Conservation (phyloP, 805 yeast genomes). For the Wickerhamiella hasegawae region DNA sequence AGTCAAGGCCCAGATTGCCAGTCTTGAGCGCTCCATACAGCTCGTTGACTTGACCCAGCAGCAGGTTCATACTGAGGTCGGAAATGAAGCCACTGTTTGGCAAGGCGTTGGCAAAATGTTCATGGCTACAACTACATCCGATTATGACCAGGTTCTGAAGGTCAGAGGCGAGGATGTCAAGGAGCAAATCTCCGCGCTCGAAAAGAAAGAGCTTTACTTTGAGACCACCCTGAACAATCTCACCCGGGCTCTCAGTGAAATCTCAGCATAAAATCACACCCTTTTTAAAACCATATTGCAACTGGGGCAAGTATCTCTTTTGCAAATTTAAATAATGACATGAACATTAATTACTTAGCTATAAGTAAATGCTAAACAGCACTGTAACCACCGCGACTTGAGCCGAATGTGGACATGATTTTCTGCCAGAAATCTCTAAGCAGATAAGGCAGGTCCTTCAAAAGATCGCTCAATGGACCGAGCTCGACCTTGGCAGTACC, state of each 20-base stretch:
- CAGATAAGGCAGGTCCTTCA: slow-evolving; percentile 59
- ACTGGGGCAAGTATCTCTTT: too few species aligned
- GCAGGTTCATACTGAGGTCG: slow-evolving; percentile 32
- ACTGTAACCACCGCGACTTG: slow-evolving; percentile 76
- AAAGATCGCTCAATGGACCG: slow-evolving; percentile 25
- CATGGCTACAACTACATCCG: slow-evolving; percentile 25
- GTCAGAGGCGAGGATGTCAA: slow-evolving; percentile 36
- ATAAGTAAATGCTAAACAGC: slow-evolving; percentile 56
- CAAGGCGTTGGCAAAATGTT: slow-evolving; percentile 68
- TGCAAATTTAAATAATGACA: too few species aligned
- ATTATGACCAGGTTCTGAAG: slow-evolving; percentile 34
- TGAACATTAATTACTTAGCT: too few species aligned
- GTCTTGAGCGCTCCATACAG: slow-evolving; percentile 33
- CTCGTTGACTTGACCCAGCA: slow-evolving; percentile 40
- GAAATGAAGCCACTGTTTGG: slow-evolving; percentile 47
- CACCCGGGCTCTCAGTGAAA: slow-evolving; percentile 41
- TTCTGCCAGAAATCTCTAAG: slow-evolving; percentile 59
- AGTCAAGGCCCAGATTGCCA: slow-evolving; percentile 36
- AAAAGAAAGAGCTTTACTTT: slow-evolving; percentile 55
- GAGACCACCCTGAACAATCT: slow-evolving; percentile 67
- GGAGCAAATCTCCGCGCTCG: slow-evolving; percentile 44
- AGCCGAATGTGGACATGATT: slow-evolving; percentile 51
- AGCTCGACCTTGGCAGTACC: slow-evolving; percentile 44
- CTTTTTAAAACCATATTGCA: too few species aligned
- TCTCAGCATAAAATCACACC: too few species aligned